Percentiles rank a stretch among this genome's conserved stretches.
phyloP scores from a whole-genome alignment of 1,139 yeast genomes.

The Pichia sp. region DNA sequence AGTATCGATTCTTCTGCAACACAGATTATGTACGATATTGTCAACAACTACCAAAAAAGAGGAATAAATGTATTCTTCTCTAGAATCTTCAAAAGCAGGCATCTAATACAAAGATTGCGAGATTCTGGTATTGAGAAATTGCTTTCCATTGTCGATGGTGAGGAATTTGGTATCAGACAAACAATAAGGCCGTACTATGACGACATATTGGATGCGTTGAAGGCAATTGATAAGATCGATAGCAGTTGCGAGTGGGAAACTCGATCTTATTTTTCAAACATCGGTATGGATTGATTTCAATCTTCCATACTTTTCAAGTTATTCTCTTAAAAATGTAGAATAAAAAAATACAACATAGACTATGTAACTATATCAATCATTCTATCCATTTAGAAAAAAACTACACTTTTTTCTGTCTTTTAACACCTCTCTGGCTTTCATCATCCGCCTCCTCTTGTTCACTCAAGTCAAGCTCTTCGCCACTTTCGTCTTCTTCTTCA shows the following conservation, averaged over 20 bases:
- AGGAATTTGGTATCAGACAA: constrained; percentile 27
- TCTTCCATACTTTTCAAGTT: background rate
- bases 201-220: constrained; percentile 33
- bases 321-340: background rate
- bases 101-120: constrained; percentile 23
- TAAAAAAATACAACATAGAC: background rate
- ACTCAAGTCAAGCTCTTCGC: constrained; percentile 53
- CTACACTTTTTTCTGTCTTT: constrained; percentile 8
- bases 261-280: constrained; percentile 20
- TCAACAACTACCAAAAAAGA: constrained; percentile 51
- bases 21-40: constrained; percentile 61
- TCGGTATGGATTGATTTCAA: constrained; percentile 16
- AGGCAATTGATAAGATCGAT: constrained; percentile 30
- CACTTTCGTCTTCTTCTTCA: constrained; percentile 41
- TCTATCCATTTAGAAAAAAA: background rate
- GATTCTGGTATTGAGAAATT: constrained; percentile 28
- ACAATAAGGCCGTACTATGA: constrained; percentile 29
- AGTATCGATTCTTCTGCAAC: constrained; percentile 84
- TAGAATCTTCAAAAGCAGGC: constrained; percentile 43
- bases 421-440: constrained; percentile 16
- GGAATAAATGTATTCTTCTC: constrained; percentile 61
- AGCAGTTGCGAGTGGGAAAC: constrained; percentile 22
- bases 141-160: constrained; percentile 22
- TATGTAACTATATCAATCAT: background rate
- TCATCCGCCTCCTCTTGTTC: constrained; percentile 38